A percentile compares a stretch with the other conserved stretches of the same genome.
Evolutionary conservation across 208 protist genomes (phyloP).

Genomic region (Trypanosoma theileri): DNA sequence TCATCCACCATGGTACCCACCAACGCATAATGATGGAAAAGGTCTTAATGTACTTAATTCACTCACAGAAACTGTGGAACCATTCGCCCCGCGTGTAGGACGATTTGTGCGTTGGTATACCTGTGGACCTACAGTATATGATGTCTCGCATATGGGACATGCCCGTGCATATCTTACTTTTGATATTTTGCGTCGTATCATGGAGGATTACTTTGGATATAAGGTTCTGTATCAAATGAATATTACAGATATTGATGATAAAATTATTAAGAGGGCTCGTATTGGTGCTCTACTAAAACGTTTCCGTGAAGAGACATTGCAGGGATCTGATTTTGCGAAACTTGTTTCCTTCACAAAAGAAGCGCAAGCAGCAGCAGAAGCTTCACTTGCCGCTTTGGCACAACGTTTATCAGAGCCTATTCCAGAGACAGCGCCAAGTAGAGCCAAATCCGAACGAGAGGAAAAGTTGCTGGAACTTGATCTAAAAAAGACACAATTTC

Average conservation of each 20-base stretch:
- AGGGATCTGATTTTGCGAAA: slow-evolving; percentile 32
- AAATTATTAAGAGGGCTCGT: slow-evolving; percentile 96
- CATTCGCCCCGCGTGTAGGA: slow-evolving; percentile 64
- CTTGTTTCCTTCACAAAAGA: slow-evolving; percentile 56
- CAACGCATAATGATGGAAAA: slow-evolving; percentile 33
- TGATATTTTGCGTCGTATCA: slow-evolving; percentile 97
- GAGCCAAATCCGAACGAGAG: slow-evolving; percentile 56
- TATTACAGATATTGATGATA: slow-evolving; percentile 99
- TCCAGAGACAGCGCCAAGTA: slow-evolving; percentile 43
- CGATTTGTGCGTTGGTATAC: slow-evolving; percentile 93
- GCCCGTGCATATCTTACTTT: slow-evolving; percentile 98
- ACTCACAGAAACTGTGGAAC: slow-evolving; percentile 77
- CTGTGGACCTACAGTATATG: slow-evolving; percentile 98
- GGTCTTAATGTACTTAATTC: slow-evolving; percentile 76
- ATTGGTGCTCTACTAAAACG: slow-evolving; percentile 85
- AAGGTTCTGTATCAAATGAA: slow-evolving; percentile 95
- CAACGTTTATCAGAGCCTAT: slow-evolving; percentile 53
- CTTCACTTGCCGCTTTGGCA: slow-evolving; percentile 30
- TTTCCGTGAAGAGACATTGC: slow-evolving; percentile 50
- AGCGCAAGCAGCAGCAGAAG: slow-evolving; percentile 38
- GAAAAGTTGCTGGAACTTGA: slow-evolving; percentile 82
- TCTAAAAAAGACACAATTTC: slow-evolving; percentile 68
- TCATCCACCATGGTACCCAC: slow-evolving; percentile 82
- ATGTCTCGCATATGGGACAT: slow-evolving; percentile 97
- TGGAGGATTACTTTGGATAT: slow-evolving; percentile 97